These are phyloP conservation scores for Hymenoscyphus fraxineus DNA, from an alignment of 2,329 filamentous ascomycete genomes.

Conservation along the genomic window DNA sequence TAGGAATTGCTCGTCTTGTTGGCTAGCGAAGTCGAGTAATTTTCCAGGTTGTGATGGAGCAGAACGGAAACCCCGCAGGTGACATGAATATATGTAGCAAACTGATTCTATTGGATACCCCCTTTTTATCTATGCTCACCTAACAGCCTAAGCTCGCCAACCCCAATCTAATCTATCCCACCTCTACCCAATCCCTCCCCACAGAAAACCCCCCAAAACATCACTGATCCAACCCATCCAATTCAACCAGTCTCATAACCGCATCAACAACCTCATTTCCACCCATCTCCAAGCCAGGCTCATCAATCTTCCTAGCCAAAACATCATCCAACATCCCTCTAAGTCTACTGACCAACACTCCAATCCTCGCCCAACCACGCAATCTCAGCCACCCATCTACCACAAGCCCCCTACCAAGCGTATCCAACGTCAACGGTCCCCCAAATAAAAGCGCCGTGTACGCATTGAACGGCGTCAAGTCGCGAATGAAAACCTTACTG, in stretches of 20 bases:
- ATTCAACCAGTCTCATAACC: constrained; percentile 77
- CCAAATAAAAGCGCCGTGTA: constrained; percentile 87
- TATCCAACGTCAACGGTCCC: constrained; percentile 81
- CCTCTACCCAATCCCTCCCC: neutral
- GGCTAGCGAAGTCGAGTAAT: too few species aligned
- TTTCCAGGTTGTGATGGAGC: too few species aligned
- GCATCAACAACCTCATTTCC: constrained; percentile 68
- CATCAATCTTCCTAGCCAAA: constrained; percentile 75
- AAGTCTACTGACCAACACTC: constrained; percentile 79
- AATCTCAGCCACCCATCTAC: constrained; percentile 89
- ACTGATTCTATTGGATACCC: too few species aligned
- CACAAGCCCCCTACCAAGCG: constrained; percentile 76
- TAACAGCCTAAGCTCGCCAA: neutral
- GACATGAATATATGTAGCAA: too few species aligned
- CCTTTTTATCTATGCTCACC: too few species aligned
- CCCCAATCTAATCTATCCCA: neutral
- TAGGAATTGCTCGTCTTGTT: too few species aligned
- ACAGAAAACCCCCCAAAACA: neutral
- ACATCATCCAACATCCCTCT: constrained; percentile 83
- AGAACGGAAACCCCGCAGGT: too few species aligned
- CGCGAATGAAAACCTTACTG: constrained; percentile 85
- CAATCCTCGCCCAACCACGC: constrained; percentile 90
- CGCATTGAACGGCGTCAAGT: constrained; percentile 88
- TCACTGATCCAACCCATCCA: constrained; percentile 73
- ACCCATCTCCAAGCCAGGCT: constrained; percentile 58